These are phyloP conservation scores for Rhytidiadelphus loreus DNA, from an alignment of 225 moss, liverwort and hornwort genomes.

Conservation along the genomic window DNA sequence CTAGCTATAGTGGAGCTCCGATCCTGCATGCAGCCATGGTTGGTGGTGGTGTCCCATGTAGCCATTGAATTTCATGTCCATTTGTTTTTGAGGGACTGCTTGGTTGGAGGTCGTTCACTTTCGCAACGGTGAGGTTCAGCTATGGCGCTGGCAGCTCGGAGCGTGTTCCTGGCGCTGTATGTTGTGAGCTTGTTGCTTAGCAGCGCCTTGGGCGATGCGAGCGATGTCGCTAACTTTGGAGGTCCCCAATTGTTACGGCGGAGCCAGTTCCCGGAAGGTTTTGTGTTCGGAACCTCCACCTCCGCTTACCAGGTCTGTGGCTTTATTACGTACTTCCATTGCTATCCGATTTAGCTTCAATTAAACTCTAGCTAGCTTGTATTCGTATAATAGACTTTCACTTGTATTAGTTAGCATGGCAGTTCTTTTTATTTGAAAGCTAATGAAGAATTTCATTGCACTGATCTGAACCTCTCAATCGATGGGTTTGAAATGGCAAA, in stretches of 20 bases:
- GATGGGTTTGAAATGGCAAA: not conserved
- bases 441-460: not conserved
- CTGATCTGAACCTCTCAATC: not conserved
- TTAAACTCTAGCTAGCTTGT: not conserved
- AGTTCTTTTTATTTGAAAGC: not conserved
- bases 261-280: not conserved
- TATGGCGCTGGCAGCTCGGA: not conserved
- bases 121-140: not conserved
- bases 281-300: not conserved
- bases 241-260: not conserved
- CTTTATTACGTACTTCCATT: not conserved
- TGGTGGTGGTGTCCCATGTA: not conserved
- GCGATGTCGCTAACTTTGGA: not conserved
- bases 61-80: not conserved
- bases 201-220: not conserved
- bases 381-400: not conserved
- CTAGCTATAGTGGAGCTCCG: not conserved
- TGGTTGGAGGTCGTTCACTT: not conserved
- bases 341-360: not conserved
- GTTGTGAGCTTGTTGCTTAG: not conserved
- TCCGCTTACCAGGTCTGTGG: constrained; percentile 1
- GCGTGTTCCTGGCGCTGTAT: not conserved
- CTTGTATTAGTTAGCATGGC: not conserved
- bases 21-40: not conserved
- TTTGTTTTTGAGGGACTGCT: not conserved